Percentiles rank a stretch among this genome's conserved stretches.
Conservation (phyloP, 805 yeast species). For the Metschnikowia drakensbergensis region DNA sequence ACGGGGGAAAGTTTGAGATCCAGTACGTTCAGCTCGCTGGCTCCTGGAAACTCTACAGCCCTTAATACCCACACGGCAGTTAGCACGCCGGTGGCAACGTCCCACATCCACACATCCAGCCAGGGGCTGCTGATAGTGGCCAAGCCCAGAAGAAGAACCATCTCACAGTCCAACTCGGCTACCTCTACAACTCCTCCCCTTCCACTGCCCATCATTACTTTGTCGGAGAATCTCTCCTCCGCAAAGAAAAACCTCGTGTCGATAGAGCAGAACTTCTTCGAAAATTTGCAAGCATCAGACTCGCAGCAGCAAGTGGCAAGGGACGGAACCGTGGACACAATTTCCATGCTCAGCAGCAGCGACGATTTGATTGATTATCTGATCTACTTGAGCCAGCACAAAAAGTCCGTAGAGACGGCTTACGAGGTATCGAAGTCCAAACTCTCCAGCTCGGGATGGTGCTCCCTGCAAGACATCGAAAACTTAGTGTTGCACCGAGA, state of each 20-base stretch:
- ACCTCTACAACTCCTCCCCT: conserved; percentile 28
- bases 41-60: neutral
- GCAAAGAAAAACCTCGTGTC: conserved; percentile 26
- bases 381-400: conserved; percentile 31
- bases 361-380: conserved; percentile 30
- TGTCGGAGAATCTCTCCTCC: conserved; percentile 32
- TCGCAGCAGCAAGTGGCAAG: neutral
- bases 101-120: conserved; percentile 15
- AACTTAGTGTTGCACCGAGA: conserved; percentile 34
- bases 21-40: conserved; percentile 15
- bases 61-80: conserved; percentile 4
- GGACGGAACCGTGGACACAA: neutral
- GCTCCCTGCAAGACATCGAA: conserved; percentile 38
- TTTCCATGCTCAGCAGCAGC: conserved; percentile 24
- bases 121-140: conserved; percentile 11
- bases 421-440: conserved; percentile 31
- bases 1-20: conserved; percentile 11
- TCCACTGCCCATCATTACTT: conserved; percentile 37
- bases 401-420: conserved; percentile 30
- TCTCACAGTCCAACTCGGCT: conserved; percentile 21
- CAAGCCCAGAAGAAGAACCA: conserved; percentile 19
- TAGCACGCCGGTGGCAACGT: conserved; percentile 8
- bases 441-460: conserved; percentile 39
- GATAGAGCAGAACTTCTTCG: conserved; percentile 37
- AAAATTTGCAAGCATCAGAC: conserved; percentile 9